These are phyloP conservation scores for Cicer chorassanicum DNA, from an alignment of 306 rosid species.

Conservation along the genomic window DNA sequence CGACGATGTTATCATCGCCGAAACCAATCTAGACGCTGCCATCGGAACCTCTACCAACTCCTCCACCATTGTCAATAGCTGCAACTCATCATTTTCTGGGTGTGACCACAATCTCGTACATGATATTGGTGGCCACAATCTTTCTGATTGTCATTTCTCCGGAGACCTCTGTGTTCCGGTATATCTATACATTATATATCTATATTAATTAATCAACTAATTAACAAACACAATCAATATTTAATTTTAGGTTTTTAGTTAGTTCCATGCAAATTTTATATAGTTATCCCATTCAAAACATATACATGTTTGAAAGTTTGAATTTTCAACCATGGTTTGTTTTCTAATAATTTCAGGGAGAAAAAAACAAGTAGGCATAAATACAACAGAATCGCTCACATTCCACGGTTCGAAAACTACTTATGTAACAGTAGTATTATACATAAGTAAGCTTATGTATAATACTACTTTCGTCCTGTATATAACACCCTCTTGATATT, in stretches of 20 bases:
- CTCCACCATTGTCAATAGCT: constrained; percentile 57
- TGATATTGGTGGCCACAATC: constrained; percentile 46
- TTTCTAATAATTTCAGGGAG: constrained; percentile 12
- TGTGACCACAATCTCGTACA: constrained; percentile 41
- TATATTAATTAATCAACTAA: neutral
- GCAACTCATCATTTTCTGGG: constrained; percentile 59
- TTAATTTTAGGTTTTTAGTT: neutral
- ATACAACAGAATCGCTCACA: constrained; percentile 2
- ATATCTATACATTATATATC: constrained; percentile 17
- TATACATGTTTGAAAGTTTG: neutral
- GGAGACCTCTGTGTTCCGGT: constrained; percentile 82
- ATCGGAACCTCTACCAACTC: constrained; percentile 53
- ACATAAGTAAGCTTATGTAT: neutral
- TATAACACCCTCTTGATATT: no score
- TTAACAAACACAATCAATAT: neutral
- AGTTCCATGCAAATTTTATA: neutral
- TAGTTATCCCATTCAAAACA: neutral
- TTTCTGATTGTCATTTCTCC: constrained; percentile 54
- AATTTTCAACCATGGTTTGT: neutral
- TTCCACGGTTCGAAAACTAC: constrained; percentile 4
- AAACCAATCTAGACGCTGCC: constrained; percentile 44
- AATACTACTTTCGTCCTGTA: neutral
- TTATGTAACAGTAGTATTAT: no score
- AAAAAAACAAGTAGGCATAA: constrained; percentile 9
- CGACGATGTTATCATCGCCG: constrained; percentile 50